Evolutionary conservation across 2,329 filamentous ascomycete species (phyloP).

Genomic region (Colletotrichum salicis): DNA sequence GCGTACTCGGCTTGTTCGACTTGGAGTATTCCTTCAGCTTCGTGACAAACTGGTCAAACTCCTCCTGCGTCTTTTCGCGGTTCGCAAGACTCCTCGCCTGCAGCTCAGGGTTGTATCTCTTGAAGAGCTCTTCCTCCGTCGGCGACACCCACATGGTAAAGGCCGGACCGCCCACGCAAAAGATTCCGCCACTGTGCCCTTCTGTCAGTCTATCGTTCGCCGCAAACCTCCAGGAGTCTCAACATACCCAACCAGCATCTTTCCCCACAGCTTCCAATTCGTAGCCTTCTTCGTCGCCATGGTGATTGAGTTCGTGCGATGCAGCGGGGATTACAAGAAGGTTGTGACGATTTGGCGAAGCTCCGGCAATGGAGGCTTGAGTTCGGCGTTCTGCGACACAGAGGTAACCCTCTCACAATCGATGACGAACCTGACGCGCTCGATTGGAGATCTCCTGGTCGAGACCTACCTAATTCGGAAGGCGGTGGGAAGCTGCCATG

Average conservation of each 20-base stretch:
- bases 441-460: slow-evolving; percentile 26
- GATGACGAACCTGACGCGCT: slow-evolving; percentile 35
- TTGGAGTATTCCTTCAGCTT: slow-evolving; percentile 90
- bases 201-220: slow-evolving; percentile 29
- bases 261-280: slow-evolving; percentile 70
- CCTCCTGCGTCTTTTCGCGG: slow-evolving; percentile 78
- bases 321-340: background rate
- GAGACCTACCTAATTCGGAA: slow-evolving; percentile 1
- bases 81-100: slow-evolving; percentile 87
- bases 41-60: slow-evolving; percentile 88
- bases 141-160: slow-evolving; percentile 84
- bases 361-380: background rate
- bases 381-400: background rate
- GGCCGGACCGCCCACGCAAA: slow-evolving; percentile 86
- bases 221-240: background rate
- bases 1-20: slow-evolving; percentile 89
- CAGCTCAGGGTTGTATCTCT: slow-evolving; percentile 94
- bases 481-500: slow-evolving; percentile 20
- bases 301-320: slow-evolving; percentile 1
- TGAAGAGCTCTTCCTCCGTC: slow-evolving; percentile 90
- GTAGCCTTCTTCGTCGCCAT: slow-evolving; percentile 57
- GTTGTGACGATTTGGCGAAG: background rate
- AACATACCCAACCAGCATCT: slow-evolving; percentile 77
- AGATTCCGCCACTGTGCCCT: slow-evolving; percentile 69
- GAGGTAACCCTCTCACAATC: slow-evolving; percentile 3